These are phyloP conservation scores for Irpex sp. DNA, from an alignment of 1,284 basidiomycete species.

Conservation along the genomic window DNA sequence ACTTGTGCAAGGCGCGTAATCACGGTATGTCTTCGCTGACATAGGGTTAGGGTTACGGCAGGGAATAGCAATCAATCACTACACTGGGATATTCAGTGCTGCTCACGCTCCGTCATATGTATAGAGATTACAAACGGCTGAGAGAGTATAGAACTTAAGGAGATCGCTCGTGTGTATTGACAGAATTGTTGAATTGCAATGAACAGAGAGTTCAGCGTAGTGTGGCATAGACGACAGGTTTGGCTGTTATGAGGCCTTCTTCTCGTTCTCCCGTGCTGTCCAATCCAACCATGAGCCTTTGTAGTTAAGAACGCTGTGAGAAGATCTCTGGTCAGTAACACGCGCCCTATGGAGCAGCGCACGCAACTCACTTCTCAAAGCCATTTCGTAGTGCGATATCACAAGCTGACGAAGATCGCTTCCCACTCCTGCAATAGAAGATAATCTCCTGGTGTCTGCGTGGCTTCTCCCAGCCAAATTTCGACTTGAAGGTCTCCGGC, in stretches of 20 bases:
- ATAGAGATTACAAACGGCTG: too few relatives aligned
- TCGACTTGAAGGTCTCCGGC: constrained; percentile 55
- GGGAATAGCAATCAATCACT: too few relatives aligned
- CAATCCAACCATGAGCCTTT: constrained; percentile 93
- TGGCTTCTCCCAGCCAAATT: constrained; percentile 87
- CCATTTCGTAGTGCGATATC: constrained; percentile 85
- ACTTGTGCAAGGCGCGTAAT: too few relatives aligned
- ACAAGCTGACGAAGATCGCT: constrained; percentile 76
- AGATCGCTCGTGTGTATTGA: too few relatives aligned
- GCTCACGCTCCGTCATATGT: too few relatives aligned
- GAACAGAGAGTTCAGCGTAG: too few relatives aligned
- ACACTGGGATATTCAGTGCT: too few relatives aligned
- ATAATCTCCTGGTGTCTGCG: constrained; percentile 70
- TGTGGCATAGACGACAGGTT: too few relatives aligned
- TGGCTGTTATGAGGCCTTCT: constrained; percentile 4
- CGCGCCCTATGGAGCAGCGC: constrained; percentile 21
- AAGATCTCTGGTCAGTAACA: background rate
- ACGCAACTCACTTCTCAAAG: constrained; percentile 64
- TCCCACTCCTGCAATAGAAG: constrained; percentile 94
- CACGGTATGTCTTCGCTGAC: too few relatives aligned
- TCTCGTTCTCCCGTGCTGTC: constrained; percentile 57
- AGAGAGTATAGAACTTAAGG: too few relatives aligned
- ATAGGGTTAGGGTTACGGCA: too few relatives aligned
- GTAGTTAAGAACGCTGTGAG: constrained; percentile 76
- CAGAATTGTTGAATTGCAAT: too few relatives aligned